Base-by-base conservation (phyloP, 176 grass and related monocot genomes). In the Oryza australiensis region DNA sequence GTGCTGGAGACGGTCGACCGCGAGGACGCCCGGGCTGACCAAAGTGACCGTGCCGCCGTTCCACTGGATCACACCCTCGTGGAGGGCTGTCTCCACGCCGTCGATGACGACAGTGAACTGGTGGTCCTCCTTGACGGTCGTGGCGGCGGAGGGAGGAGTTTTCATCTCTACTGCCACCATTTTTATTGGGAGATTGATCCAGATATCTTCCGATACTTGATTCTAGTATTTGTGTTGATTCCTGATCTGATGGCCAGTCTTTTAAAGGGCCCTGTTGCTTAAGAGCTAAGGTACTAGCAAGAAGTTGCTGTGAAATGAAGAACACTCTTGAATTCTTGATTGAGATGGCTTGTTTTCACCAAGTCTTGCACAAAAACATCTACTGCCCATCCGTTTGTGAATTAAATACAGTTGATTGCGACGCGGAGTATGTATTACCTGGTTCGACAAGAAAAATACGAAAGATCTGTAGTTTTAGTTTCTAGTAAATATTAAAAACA, bases 11-110 rank as follows among this genome's bases (percentile, higher is more conserved):
- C 83, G 53, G 22, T 69, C 73, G 26, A 80, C 88, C 9, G 86
- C 69, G 66, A 94, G 63, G 62, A 71, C 75, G 5, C 88, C 85
- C 1, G 88, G 82, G 62, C 69, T 59, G 26, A 82, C 82, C 24
- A 94, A 55, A 51, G 80, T 86, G 34, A 85, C 72, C 80, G 82
- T 78, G 62, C 91, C 51, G 5, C 74, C 68, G 66, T 83, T n/a
- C 5, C 18, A 55, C 18, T 6, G 42, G 23, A 94, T 81, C 49
- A 70, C 76, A 22, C 82, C 88, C 80, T 94, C 91, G 80, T 73
- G 86, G 68, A 94, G 79, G 63, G 74, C 34, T 48, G 77, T 66
- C 73, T 88, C 88, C 9, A 81, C 53, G 79, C 85, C 88, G 51
- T 86, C 84, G 16, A 86, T 28, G 33, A 88, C 68, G 74, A 91